Evolutionary conservation across 371 early-diverging fungal species (phyloP).

Genomic region (Actinomortierella wolfii): DNA sequence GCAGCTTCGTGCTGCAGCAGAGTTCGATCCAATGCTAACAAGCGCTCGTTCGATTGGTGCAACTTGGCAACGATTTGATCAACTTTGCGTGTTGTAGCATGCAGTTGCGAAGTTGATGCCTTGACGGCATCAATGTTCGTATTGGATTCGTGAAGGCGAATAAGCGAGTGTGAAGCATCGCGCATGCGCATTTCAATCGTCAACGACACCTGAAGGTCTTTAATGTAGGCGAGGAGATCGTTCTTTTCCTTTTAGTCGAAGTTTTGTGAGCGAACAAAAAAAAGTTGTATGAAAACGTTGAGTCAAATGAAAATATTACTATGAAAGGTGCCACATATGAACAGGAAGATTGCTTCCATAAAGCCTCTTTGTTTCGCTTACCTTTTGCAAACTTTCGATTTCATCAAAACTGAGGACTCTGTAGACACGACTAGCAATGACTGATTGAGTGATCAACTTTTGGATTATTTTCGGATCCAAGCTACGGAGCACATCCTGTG

Average conservation of each 20-base stretch:
- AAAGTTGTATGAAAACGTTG: background rate
- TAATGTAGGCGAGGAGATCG: constrained; percentile 27
- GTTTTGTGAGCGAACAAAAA: background rate
- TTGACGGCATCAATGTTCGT: constrained; percentile 36
- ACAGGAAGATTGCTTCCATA: too few relatives aligned
- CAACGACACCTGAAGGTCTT: constrained; percentile 15
- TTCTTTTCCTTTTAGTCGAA: constrained; percentile 28
- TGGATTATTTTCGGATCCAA: constrained; percentile 29
- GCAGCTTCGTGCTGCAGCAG: constrained; percentile 41
- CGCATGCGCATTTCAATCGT: constrained; percentile 39
- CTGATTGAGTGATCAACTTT: constrained; percentile 31
- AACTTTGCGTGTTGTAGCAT: constrained; percentile 42
- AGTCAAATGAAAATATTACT: constrained; percentile 1
- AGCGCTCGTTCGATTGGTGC: constrained; percentile 23
- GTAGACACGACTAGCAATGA: constrained; percentile 43
- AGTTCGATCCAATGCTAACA: constrained; percentile 26
- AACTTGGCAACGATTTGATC: constrained; percentile 35
- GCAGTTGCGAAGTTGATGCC: constrained; percentile 24
- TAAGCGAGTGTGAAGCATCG: constrained; percentile 33
- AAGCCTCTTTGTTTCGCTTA: too few relatives aligned
- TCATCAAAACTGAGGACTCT: constrained; percentile 28
- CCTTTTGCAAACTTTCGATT: constrained; percentile 34
- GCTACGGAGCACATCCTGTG: constrained; percentile 35
- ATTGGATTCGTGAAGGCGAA: constrained; percentile 33
- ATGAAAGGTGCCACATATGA: too few relatives aligned